Evolutionary conservation across 2,329 filamentous ascomycete genomes (phyloP).

Genomic region (Pestalotiopsis sp.): DNA sequence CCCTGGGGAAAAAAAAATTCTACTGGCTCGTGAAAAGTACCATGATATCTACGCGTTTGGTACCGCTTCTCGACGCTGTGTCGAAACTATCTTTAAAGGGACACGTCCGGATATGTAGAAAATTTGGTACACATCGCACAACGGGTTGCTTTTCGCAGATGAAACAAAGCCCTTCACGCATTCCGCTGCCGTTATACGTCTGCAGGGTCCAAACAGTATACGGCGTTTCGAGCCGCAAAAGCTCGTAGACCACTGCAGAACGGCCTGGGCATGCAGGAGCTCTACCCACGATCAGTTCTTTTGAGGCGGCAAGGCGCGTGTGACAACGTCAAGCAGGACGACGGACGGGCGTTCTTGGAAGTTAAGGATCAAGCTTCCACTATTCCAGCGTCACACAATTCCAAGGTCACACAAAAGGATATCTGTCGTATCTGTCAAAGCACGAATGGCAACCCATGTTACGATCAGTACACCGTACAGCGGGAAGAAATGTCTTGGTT

Average conservation of each 20-base stretch:
- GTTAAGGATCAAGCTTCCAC: neutral
- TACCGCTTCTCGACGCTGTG: neutral
- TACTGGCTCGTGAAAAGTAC: neutral
- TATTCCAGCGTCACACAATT: neutral
- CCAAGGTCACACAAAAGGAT: neutral
- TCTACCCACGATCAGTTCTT: neutral
- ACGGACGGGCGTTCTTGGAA: neutral
- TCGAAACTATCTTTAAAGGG: neutral
- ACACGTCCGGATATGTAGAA: neutral
- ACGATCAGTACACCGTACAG: neutral
- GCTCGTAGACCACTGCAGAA: neutral
- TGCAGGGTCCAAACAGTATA: neutral
- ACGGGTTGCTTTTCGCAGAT: neutral
- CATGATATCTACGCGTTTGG: neutral
- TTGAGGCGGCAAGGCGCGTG: neutral
- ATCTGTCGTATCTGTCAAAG: neutral
- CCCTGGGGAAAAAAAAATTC: no score
- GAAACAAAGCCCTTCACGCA: neutral
- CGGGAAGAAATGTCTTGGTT: neutral
- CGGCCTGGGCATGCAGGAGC: neutral
- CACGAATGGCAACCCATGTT: neutral
- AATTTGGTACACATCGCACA: neutral
- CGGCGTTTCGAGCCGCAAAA: neutral
- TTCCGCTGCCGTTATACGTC: neutral
- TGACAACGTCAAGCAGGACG: neutral